Percentiles rank a stretch among this genome's conserved stretches.
Conservation (phyloP, 148 eudicot genomes). For the Chenopodium album region DNA sequence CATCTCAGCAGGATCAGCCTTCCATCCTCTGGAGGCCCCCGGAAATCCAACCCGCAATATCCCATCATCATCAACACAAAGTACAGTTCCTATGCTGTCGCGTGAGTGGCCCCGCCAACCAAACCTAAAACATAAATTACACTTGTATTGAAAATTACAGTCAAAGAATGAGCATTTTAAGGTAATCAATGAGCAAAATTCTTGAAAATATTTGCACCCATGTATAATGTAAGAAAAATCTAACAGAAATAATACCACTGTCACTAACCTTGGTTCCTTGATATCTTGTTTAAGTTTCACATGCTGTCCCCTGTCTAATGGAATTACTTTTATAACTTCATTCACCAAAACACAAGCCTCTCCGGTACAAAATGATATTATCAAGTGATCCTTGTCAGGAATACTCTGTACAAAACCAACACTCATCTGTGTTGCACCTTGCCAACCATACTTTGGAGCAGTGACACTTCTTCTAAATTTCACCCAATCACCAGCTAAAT, state of each 20-base stretch:
- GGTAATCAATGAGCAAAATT: constrained; percentile 4
- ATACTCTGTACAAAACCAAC: constrained; percentile 96
- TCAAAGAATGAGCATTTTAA: constrained; percentile 8
- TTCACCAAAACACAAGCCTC: constrained; percentile 75
- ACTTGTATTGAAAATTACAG: constrained; percentile 4
- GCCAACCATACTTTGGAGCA: constrained; percentile 88
- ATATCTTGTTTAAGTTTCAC: constrained; percentile 82
- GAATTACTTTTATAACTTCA: constrained; percentile 94
- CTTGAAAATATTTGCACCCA: background rate
- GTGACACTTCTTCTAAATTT: constrained; percentile 66
- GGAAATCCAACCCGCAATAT: constrained; percentile 98
- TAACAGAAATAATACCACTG: background rate
- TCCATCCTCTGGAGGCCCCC: constrained; percentile 99
- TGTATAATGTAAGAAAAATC: constrained; percentile 4
- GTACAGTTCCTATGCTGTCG: constrained; percentile 92
- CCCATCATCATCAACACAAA: constrained; percentile 99
- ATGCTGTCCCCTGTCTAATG: constrained; percentile 96
- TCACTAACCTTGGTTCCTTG: constrained; percentile 79
- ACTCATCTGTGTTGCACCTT: constrained; percentile 83
- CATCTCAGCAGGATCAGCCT: constrained; percentile 99
- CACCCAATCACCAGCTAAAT: constrained; percentile 93
- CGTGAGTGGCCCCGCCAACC: constrained; percentile 92
- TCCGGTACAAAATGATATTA: constrained; percentile 90
- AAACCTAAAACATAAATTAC: constrained; percentile 51
- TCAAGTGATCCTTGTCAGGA: constrained; percentile 74